phyloP scores from a whole-genome alignment of 179 eudicot species.

The Sideroxylon spinosum region DNA sequence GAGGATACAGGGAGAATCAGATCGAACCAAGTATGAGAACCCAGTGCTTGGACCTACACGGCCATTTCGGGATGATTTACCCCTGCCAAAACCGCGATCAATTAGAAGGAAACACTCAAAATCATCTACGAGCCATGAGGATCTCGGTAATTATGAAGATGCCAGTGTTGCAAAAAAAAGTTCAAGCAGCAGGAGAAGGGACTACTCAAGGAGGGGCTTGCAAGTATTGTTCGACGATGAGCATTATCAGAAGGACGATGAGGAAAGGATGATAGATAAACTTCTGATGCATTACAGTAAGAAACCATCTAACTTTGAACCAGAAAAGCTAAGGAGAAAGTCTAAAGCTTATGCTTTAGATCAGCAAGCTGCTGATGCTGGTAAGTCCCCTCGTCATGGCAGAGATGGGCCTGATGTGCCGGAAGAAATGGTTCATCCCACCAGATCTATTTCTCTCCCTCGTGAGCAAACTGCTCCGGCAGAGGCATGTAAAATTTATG shows the following conservation, averaged over 20 bases:
- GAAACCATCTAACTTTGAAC: slow-evolving; percentile 55
- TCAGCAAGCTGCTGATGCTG: slow-evolving; percentile 15
- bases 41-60: slow-evolving; percentile 21
- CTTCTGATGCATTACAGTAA: slow-evolving; percentile 72
- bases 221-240: slow-evolving; percentile 64
- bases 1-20: slow-evolving; percentile 25
- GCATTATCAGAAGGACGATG: slow-evolving; percentile 47
- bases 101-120: slow-evolving; percentile 55
- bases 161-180: slow-evolving; percentile 42
- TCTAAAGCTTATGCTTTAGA: slow-evolving; percentile 25
- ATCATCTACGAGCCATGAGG: slow-evolving; percentile 35
- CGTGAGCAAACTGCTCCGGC: slow-evolving; percentile 36
- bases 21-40: slow-evolving; percentile 22
- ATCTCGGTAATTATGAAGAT: slow-evolving; percentile 36
- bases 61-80: slow-evolving; percentile 38
- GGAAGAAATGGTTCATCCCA: slow-evolving; percentile 30
- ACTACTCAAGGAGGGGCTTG: slow-evolving; percentile 66
- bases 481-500: slow-evolving; percentile 48
- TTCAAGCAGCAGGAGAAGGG: slow-evolving; percentile 71
- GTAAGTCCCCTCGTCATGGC: slow-evolving; percentile 25
- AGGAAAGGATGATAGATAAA: slow-evolving; percentile 73
- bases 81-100: slow-evolving; percentile 63
- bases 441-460: slow-evolving; percentile 76
- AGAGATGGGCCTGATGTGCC: slow-evolving; percentile 16
- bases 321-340: slow-evolving; percentile 43